phyloP scores from a whole-genome alignment of 1,284 basidiomycete species.

The Cryptococcus sp. region DNA sequence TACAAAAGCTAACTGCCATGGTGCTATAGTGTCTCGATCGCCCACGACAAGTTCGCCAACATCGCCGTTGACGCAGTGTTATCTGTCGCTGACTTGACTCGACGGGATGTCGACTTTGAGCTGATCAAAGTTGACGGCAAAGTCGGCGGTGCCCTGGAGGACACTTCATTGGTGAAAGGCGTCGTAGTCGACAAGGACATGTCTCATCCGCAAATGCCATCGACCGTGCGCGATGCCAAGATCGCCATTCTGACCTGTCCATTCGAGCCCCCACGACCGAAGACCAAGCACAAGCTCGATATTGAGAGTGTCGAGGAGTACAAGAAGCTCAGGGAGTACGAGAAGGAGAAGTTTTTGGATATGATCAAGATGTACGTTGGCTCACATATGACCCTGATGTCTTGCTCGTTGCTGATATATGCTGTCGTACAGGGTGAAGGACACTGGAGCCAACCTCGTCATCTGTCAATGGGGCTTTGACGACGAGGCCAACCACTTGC shows the following conservation, averaged over 20 bases:
- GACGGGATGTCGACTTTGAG: slow-evolving; percentile 96
- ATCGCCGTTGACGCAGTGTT: slow-evolving; percentile 98
- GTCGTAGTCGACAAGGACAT: slow-evolving; percentile 99
- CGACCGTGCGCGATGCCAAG: slow-evolving; percentile 79
- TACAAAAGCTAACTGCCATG: not conserved
- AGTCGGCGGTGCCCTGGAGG: slow-evolving; percentile 93
- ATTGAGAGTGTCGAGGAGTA: slow-evolving; percentile 98
- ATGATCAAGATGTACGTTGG: slow-evolving; percentile 76
- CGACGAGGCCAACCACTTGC: slow-evolving; percentile 96
- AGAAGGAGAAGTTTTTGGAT: slow-evolving; percentile 91
- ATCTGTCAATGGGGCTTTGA: slow-evolving; percentile 99
- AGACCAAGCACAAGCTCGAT: slow-evolving; percentile 99
- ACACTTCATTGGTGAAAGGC: slow-evolving; percentile 77
- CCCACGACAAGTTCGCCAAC: slow-evolving; percentile 90
- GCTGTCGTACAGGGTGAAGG: slow-evolving; percentile 68
- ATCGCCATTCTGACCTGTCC: slow-evolving; percentile 98
- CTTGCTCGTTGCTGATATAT: not conserved
- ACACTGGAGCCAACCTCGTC: slow-evolving; percentile 97
- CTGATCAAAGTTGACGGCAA: slow-evolving; percentile 99
- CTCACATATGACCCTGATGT: not conserved
- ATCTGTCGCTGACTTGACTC: slow-evolving; percentile 89
- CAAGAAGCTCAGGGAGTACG: slow-evolving; percentile 91
- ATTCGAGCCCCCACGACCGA: slow-evolving; percentile 96
- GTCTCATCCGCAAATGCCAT: slow-evolving; percentile 98
- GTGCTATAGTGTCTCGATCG: slow-evolving; percentile 82